A percentile compares a stretch with the other conserved stretches of the same genome.
Evolutionary conservation across 495 filamentous ascomycete genomes (phyloP).

Genomic region (Copromyces sp.): DNA sequence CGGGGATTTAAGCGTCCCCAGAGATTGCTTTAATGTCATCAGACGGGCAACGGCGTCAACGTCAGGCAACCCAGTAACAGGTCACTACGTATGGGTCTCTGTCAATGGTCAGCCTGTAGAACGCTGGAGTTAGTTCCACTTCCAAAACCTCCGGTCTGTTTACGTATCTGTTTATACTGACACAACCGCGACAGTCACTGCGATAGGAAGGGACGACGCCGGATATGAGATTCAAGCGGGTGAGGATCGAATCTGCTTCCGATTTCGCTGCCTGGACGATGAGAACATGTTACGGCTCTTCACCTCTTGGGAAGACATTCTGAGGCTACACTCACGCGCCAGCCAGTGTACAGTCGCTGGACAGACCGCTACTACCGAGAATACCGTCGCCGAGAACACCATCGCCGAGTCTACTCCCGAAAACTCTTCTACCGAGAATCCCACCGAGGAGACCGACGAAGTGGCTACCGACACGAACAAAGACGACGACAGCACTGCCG

Average conservation of each 20-base stretch:
- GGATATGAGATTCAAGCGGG: background rate
- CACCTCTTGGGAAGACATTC: background rate
- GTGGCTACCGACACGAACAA: background rate
- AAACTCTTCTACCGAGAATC: background rate
- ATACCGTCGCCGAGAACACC: background rate
- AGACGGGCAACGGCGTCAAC: too few species aligned
- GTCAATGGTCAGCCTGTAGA: background rate
- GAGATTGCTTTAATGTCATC: too few species aligned
- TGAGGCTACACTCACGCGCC: background rate
- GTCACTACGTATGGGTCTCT: background rate
- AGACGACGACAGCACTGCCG: background rate
- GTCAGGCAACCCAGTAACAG: background rate
- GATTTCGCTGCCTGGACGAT: background rate
- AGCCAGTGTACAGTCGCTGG: background rate
- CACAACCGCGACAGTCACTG: background rate
- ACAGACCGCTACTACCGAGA: background rate
- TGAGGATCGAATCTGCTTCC: background rate
- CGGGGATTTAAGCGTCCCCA: too few species aligned
- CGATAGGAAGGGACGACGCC: background rate
- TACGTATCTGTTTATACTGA: background rate
- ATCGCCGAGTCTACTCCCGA: background rate
- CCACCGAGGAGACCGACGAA: background rate
- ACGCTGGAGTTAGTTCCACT: background rate
- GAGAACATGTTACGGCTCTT: background rate
- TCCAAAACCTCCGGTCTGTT: background rate